Evolutionary conservation across 176 grass and related monocot species (phyloP).

Genomic region (Canna indica): DNA sequence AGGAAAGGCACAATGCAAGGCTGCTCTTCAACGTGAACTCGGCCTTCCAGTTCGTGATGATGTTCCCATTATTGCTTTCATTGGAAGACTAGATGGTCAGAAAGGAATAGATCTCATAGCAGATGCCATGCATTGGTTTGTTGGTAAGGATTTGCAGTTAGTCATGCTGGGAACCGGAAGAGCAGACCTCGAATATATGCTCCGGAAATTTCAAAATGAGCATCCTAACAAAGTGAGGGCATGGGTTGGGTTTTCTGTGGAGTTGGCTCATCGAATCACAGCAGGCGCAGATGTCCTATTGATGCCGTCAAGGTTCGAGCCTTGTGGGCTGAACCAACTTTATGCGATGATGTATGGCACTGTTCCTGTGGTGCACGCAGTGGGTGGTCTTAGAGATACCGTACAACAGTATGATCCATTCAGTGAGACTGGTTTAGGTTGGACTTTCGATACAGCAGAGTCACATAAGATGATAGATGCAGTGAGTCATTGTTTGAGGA

Average conservation of each 20-base stretch:
- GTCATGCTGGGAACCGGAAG: conserved; percentile 79
- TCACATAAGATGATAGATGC: conserved; percentile 76
- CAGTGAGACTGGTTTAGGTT: conserved; percentile 53
- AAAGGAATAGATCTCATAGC: conserved; percentile 87
- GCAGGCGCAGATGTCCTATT: conserved; percentile 74
- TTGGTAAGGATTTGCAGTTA: conserved; percentile 69
- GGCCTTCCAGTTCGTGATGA: conserved; percentile 48
- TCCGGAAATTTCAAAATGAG: conserved; percentile 57
- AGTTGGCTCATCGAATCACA: conserved; percentile 79
- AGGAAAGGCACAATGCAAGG: conserved; percentile 81
- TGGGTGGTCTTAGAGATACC: conserved; percentile 78
- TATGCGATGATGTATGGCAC: conserved; percentile 99
- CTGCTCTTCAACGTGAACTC: conserved; percentile 62
- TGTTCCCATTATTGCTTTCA: conserved; percentile 71
- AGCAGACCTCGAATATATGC: conserved; percentile 70
- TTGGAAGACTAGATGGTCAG: conserved; percentile 81
- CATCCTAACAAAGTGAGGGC: conserved; percentile 51
- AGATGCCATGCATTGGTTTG: conserved; percentile 87
- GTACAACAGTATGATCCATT: conserved; percentile 73
- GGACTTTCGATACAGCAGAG: conserved; percentile 75
- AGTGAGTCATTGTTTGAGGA: conserved; percentile 64
- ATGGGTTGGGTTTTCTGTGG: conserved; percentile 88
- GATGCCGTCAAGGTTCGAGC: conserved; percentile 95
- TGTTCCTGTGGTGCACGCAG: conserved; percentile 78
- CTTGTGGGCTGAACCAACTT: conserved; percentile 87